Percentiles rank a stretch among this genome's conserved stretches.
Conservation (phyloP, 768 basidiomycete genomes). For the Kwoniella sp. region DNA sequence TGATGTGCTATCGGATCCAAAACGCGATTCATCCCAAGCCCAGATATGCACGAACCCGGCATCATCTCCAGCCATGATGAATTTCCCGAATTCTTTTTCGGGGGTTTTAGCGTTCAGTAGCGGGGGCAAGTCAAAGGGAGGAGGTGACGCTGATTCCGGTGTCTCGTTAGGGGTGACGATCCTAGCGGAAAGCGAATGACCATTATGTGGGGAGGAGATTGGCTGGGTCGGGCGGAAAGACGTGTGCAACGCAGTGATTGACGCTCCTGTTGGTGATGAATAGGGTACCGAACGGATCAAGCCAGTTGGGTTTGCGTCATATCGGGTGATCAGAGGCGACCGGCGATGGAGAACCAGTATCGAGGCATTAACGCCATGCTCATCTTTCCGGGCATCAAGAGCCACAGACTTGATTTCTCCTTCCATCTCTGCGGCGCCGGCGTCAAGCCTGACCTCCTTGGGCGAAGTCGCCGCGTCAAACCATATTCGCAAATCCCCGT, state of each 20-base stretch:
- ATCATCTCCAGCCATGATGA: slow-evolving; percentile 41
- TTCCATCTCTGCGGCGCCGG: slow-evolving; percentile 26
- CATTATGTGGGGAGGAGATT: slow-evolving; percentile 13
- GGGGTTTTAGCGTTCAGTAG: background rate
- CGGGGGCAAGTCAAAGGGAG: background rate
- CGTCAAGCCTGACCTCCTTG: slow-evolving; percentile 36
- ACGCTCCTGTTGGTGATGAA: slow-evolving; percentile 18
- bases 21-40: slow-evolving; percentile 29
- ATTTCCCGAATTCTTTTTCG: slow-evolving; percentile 30
- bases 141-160: slow-evolving; percentile 13
- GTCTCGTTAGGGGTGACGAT: slow-evolving; percentile 5
- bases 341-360: slow-evolving; percentile 29
- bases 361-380: background rate
- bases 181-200: background rate
- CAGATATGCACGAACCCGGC: slow-evolving; percentile 40
- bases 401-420: slow-evolving; percentile 31
- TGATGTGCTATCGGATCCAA: background rate
- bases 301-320: slow-evolving; percentile 16
- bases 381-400: slow-evolving; percentile 16
- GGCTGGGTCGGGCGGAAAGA: slow-evolving; percentile 25
- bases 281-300: background rate
- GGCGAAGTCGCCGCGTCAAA: slow-evolving; percentile 1
- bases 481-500: slow-evolving; percentile 50
- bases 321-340: slow-evolving; percentile 23
- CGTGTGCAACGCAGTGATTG: slow-evolving; percentile 18